Percentiles rank a stretch among this genome's conserved stretches.
Conservation (phyloP, 1,284 basidiomycete genomes). For the Tranzscheliella williamsii region DNA sequence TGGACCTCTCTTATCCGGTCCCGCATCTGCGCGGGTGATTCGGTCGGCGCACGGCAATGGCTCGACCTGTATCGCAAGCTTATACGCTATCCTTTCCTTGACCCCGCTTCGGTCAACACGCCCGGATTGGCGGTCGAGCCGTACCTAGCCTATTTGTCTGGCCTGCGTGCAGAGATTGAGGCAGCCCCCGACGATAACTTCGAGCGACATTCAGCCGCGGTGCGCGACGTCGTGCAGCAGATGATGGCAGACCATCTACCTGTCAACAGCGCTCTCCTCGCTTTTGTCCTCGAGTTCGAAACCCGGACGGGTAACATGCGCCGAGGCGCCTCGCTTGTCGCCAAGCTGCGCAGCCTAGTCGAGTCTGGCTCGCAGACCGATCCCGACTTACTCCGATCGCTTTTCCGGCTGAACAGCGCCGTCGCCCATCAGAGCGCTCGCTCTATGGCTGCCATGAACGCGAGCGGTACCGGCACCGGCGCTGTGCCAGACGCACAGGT, state of each 20-base stretch:
- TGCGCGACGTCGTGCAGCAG: slow-evolving; percentile 1
- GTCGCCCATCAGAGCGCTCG: background rate
- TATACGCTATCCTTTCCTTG: background rate
- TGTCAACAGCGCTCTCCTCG: slow-evolving; percentile 8
- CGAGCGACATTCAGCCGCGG: background rate
- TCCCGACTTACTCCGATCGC: slow-evolving; percentile 3
- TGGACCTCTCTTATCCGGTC: slow-evolving; percentile 22
- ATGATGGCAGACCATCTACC: slow-evolving; percentile 16
- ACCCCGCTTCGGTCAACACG: slow-evolving; percentile 1
- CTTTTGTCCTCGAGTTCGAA: slow-evolving; percentile 21
- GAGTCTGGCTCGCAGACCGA: background rate
- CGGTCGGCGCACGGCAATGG: slow-evolving; percentile 17
- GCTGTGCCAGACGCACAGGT: background rate
- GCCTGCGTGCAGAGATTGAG: background rate
- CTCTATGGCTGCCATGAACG: background rate
- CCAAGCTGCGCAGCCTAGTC: background rate
- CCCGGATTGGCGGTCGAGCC: slow-evolving; percentile 3
- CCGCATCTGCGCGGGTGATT: slow-evolving; percentile 9
- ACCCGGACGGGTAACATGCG: slow-evolving; percentile 5
- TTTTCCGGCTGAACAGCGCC: slow-evolving; percentile 9
- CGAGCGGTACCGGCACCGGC: background rate
- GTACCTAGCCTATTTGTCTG: slow-evolving; percentile 21
- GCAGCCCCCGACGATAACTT: background rate
- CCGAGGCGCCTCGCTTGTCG: slow-evolving; percentile 4
- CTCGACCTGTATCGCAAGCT: slow-evolving; percentile 15